Evolutionary conservation across 2,329 filamentous ascomycete genomes (phyloP).

Genomic region (Ascochyta fabae): DNA sequence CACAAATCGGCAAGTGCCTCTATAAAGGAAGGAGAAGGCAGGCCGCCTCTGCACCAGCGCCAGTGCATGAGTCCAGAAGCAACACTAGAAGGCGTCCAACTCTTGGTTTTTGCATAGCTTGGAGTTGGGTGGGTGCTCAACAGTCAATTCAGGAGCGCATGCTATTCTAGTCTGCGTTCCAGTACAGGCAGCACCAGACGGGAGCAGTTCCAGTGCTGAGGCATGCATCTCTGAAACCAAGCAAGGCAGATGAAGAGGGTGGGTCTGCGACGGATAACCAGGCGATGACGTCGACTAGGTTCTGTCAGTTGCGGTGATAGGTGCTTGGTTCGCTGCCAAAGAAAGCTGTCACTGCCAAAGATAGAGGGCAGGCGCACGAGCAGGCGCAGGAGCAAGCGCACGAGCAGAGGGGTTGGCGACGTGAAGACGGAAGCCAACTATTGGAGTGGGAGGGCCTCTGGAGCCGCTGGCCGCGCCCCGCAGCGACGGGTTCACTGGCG

Average conservation of each 20-base stretch:
- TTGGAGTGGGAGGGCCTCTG: conserved; percentile 4
- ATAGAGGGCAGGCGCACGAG: conserved; percentile 9
- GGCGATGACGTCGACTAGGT: conserved; percentile 7
- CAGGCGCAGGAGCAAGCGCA: conserved; percentile 6
- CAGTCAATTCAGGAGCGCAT: conserved; percentile 4
- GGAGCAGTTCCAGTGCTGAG: conserved; percentile 3
- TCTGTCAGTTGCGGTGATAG: neutral
- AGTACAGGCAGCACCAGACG: neutral
- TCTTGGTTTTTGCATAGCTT: conserved; percentile 11
- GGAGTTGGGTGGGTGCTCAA: neutral
- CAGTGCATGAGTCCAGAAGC: conserved; percentile 26
- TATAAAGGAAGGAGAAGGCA: conserved; percentile 22
- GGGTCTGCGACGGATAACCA: neutral
- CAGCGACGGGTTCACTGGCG: conserved; percentile 4
- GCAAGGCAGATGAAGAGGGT: neutral
- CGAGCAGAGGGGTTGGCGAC: conserved; percentile 8
- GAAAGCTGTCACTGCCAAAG: conserved; percentile 2
- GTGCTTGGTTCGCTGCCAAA: conserved; percentile 8
- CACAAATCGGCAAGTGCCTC: conserved; percentile 10
- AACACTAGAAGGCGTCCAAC: conserved; percentile 18
- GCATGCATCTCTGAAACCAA: conserved; percentile 7
- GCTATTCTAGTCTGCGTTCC: conserved; percentile 7
- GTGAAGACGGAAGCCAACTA: conserved; percentile 4
- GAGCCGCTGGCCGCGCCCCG: conserved; percentile 3
- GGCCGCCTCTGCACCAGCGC: conserved; percentile 13